Evolutionary conservation across 495 filamentous ascomycete genomes (phyloP).

Genomic region (Usnea hakonensis): DNA sequence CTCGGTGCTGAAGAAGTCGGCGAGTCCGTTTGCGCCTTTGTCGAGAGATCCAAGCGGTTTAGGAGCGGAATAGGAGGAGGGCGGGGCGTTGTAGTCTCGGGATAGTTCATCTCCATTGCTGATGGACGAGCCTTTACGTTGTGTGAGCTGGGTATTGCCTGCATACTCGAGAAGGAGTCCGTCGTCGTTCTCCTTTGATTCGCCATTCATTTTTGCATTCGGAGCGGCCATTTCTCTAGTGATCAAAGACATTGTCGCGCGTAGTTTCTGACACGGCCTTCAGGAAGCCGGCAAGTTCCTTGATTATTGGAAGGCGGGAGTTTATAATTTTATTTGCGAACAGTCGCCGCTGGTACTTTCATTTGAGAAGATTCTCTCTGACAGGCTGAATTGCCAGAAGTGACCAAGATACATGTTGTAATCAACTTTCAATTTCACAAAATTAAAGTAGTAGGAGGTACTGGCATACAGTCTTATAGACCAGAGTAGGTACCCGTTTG

Average conservation of each 20-base stretch:
- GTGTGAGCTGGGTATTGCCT: slow-evolving; percentile 5
- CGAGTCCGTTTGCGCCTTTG: slow-evolving; percentile 18
- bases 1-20: slow-evolving; percentile 39
- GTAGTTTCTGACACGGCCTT: neutral
- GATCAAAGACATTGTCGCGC: slow-evolving; percentile 16
- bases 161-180: neutral
- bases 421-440: neutral
- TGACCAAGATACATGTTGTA: neutral
- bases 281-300: neutral
- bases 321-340: no score
- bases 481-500: no score
- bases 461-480: no score
- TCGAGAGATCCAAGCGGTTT: slow-evolving; percentile 17
- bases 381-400: neutral
- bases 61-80: slow-evolving; percentile 23
- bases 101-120: slow-evolving; percentile 18
- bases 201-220: slow-evolving; percentile 7
- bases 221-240: slow-evolving; percentile 15
- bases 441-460: no score
- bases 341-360: neutral
- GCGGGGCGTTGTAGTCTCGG: slow-evolving; percentile 22
- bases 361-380: no score
- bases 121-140: slow-evolving; percentile 7
- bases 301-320: neutral
- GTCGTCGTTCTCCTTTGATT: neutral